These are phyloP conservation scores for Dactylis glomerata DNA, from an alignment of 176 grass and related monocot species.

Conservation along the genomic window DNA sequence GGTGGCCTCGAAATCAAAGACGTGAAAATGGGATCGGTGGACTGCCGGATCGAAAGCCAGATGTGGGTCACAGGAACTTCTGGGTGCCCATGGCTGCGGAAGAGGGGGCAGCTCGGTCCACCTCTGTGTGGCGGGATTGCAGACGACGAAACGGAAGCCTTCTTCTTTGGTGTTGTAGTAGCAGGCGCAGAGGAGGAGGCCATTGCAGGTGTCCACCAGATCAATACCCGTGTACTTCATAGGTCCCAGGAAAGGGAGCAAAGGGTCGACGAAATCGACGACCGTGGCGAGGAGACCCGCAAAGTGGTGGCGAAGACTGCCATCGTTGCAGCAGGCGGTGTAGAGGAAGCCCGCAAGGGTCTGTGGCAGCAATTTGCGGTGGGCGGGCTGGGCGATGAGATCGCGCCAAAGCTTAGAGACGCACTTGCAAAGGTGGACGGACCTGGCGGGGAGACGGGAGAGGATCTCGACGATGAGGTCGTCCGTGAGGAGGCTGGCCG, in stretches of 20 bases:
- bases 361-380: not conserved
- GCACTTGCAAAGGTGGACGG: not conserved
- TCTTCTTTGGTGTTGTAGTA: too few relatives aligned
- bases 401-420: not conserved
- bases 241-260: not conserved
- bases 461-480: not conserved
- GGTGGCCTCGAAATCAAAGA: not conserved
- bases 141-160: too few relatives aligned
- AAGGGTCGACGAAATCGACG: not conserved
- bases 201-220: not conserved
- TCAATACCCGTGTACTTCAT: not conserved
- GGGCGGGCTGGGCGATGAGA: not conserved
- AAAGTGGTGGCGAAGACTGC: not conserved
- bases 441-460: not conserved
- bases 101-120: too few relatives aligned
- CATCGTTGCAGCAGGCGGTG: accelerated
- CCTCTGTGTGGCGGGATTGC: too few relatives aligned
- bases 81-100: too few relatives aligned
- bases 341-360: not conserved
- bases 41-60: too few relatives aligned
- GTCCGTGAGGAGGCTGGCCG: not conserved
- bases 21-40: not conserved
- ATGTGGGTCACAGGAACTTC: too few relatives aligned
- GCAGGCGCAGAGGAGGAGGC: too few relatives aligned
- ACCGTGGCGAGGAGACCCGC: not conserved